A percentile compares a stretch with the other conserved stretches of the same genome.
These are phyloP conservation scores for Aeschynomene evenia DNA, from an alignment of 306 rosid genomes.

Conservation along the genomic window DNA sequence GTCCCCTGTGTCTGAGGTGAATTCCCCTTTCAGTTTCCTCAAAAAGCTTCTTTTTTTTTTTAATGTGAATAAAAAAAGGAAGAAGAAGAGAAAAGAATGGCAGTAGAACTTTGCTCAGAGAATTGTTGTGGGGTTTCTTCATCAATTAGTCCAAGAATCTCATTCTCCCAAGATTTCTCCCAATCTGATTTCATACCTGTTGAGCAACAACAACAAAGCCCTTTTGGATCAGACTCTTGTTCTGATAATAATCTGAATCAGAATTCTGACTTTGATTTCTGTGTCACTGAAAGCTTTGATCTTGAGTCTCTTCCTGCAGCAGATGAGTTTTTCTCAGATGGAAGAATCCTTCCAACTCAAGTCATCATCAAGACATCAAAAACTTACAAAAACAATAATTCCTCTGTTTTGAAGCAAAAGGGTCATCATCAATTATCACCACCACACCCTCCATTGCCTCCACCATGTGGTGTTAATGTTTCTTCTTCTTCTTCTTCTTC, in stretches of 20 bases:
- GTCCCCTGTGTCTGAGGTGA: not conserved
- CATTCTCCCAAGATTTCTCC: slow-evolving; percentile 73
- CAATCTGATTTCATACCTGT: slow-evolving; percentile 63
- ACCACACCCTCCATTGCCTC: slow-evolving; percentile 34
- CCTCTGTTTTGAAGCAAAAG: slow-evolving; percentile 22
- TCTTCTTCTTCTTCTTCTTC: not conserved
- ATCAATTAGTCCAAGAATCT: slow-evolving; percentile 70
- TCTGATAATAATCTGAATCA: slow-evolving; percentile 54
- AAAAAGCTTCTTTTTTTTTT: not conserved
- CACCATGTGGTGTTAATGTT: not conserved
- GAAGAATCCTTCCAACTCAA: slow-evolving; percentile 67
- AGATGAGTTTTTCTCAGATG: slow-evolving; percentile 81
- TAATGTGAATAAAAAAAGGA: slow-evolving; percentile 38
- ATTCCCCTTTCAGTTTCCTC: not conserved
- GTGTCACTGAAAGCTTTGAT: slow-evolving; percentile 53
- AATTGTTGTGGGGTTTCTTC: slow-evolving; percentile 39
- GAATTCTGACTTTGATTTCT: slow-evolving; percentile 67
- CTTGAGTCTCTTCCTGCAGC: slow-evolving; percentile 74
- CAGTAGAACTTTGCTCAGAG: slow-evolving; percentile 56
- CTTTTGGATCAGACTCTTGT: slow-evolving; percentile 59
- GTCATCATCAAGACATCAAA: slow-evolving; percentile 51
- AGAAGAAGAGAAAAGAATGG: no score
- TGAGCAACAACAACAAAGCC: slow-evolving; percentile 62
- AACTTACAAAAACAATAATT: slow-evolving; percentile 12
- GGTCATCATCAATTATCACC: slow-evolving; percentile 12